phyloP scores from a whole-genome alignment of 139 green algal species.

The Ettlia oleoabundans region DNA sequence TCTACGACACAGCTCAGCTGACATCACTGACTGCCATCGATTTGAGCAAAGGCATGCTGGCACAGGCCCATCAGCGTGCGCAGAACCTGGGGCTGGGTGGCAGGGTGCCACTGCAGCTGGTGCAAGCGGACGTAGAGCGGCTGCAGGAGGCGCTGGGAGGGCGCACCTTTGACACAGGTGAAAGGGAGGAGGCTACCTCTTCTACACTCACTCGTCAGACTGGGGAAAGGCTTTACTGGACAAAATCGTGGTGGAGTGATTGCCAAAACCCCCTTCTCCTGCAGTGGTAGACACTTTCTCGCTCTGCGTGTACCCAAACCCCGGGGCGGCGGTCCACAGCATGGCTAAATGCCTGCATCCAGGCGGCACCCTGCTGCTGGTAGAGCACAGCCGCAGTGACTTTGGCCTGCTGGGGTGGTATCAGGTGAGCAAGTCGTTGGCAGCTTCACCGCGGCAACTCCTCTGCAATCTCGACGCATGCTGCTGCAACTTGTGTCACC shows the following conservation, averaged over 20 bases:
- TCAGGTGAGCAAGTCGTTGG: constrained; percentile 18
- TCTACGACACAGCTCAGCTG: constrained; percentile 53
- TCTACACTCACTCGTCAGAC: too few species aligned
- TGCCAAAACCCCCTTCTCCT: constrained; percentile 58
- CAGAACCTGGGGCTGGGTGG: background rate
- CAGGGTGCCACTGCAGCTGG: background rate
- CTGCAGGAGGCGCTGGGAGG: constrained; percentile 1
- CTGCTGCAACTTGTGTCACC: too few species aligned
- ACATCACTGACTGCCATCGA: constrained; percentile 64
- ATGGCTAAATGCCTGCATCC: constrained; percentile 54
- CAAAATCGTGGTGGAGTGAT: background rate
- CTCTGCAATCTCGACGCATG: too few species aligned
- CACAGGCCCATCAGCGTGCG: constrained; percentile 31
- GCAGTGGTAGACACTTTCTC: constrained; percentile 81
- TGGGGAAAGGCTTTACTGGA: too few species aligned
- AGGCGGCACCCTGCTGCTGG: constrained; percentile 63
- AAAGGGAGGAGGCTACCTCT: too few species aligned
- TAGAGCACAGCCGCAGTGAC: constrained; percentile 66
- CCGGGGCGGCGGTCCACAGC: constrained; percentile 51
- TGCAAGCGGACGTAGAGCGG: constrained; percentile 11
- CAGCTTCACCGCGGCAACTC: too few species aligned
- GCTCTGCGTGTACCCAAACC: constrained; percentile 68
- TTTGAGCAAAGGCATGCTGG: constrained; percentile 66
- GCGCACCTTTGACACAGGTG: constrained; percentile 17
- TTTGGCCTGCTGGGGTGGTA: constrained; percentile 30